These are phyloP conservation scores for Erodium texanum DNA, from an alignment of 441 rosid genomes.

Conservation along the genomic window DNA sequence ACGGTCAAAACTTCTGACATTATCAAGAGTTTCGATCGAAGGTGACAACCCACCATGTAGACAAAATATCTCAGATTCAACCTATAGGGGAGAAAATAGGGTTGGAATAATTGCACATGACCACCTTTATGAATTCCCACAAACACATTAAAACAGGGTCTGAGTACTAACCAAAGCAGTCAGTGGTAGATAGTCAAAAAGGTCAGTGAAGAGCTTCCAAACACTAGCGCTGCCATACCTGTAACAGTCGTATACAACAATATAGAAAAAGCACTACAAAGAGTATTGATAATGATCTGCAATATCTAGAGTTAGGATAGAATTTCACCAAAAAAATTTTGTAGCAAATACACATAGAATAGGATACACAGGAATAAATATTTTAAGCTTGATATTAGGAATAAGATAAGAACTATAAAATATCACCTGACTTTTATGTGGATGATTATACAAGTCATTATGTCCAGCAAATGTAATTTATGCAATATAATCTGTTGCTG, in stretches of 20 bases:
- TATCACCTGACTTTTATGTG: neutral
- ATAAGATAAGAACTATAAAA: neutral
- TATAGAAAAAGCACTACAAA: neutral
- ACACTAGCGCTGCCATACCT: slow-evolving; percentile 65
- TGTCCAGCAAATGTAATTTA: neutral
- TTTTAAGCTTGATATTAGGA: neutral
- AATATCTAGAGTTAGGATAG: neutral
- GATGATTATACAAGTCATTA: too few relatives aligned
- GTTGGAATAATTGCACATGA: slow-evolving; percentile 2
- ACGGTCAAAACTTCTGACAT: slow-evolving; percentile 54
- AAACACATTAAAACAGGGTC: too few relatives aligned
- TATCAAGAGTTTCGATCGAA: slow-evolving; percentile 69
- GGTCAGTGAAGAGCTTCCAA: slow-evolving; percentile 67
- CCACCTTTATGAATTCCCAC: too few relatives aligned
- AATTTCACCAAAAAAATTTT: neutral
- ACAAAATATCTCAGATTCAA: slow-evolving; percentile 33
- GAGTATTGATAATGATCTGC: neutral
- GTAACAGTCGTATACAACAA: too few relatives aligned
- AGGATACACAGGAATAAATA: neutral
- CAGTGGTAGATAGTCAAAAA: slow-evolving; percentile 60
- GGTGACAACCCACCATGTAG: slow-evolving; percentile 65
- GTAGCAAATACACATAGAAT: neutral
- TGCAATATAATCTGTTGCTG: neutral
- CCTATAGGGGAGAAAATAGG: slow-evolving; percentile 26
- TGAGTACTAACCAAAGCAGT: slow-evolving; percentile 50